phyloP scores from a whole-genome alignment of 768 basidiomycete species.

The Amanita thiersii region DNA sequence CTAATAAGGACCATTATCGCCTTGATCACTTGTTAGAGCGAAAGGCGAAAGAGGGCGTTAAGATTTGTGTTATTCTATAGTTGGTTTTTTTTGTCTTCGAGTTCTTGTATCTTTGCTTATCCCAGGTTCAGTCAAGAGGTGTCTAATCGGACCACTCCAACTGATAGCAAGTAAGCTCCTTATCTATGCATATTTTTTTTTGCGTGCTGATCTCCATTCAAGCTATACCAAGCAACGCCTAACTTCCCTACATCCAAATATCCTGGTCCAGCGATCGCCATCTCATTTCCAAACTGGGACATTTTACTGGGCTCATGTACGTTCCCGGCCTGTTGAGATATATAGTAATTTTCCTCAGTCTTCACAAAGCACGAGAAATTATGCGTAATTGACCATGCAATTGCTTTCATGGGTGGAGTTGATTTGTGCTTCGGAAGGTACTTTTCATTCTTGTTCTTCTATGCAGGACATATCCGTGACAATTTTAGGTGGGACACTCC shows the following conservation, averaged over 20 bases:
- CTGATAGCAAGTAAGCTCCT: slow-evolving; percentile 72
- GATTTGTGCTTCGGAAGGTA: slow-evolving; percentile 90
- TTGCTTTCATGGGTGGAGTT: slow-evolving; percentile 96
- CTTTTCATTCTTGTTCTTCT: background rate
- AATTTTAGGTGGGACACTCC: slow-evolving; percentile 84
- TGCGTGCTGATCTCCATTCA: slow-evolving; percentile 1
- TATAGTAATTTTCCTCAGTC: background rate
- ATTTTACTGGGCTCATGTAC: slow-evolving; percentile 97
- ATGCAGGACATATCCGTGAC: slow-evolving; percentile 2
- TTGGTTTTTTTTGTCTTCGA: slow-evolving; percentile 26
- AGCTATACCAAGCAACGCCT: slow-evolving; percentile 86
- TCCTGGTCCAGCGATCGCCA: slow-evolving; percentile 94
- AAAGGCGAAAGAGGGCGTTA: slow-evolving; percentile 93
- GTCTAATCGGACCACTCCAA: slow-evolving; percentile 89
- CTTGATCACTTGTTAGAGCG: slow-evolving; percentile 79
- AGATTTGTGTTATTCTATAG: slow-evolving; percentile 94
- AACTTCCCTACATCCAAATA: slow-evolving; percentile 76
- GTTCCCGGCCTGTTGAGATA: slow-evolving; percentile 16
- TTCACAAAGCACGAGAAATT: slow-evolving; percentile 83
- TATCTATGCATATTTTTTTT: background rate
- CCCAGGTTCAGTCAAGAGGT: slow-evolving; percentile 77
- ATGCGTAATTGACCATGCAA: slow-evolving; percentile 94
- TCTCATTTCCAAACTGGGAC: slow-evolving; percentile 97
- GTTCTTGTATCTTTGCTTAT: slow-evolving; percentile 7
- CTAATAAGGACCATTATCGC: slow-evolving; percentile 76